Evolutionary conservation across 2,329 filamentous ascomycete genomes (phyloP).

Genomic region (Moelleriella libera): DNA sequence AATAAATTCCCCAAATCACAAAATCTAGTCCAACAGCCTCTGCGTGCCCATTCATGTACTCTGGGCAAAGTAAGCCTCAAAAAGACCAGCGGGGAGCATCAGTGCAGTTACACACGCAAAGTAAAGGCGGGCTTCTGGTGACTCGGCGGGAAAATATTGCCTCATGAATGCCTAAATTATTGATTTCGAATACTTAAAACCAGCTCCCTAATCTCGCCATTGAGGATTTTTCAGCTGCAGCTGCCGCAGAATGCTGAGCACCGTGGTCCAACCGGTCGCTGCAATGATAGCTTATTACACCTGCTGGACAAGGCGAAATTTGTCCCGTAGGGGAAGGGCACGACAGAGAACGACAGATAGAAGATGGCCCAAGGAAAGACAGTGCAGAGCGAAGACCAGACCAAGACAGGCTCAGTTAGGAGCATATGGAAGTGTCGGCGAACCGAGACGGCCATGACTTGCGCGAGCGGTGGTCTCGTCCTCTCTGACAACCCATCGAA

Average conservation of each 20-base stretch:
- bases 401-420: conserved; percentile 63
- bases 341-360: conserved; percentile 69
- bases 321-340: conserved; percentile 61
- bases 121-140: conserved; percentile 69
- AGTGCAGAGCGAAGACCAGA: conserved; percentile 82
- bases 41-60: conserved; percentile 11
- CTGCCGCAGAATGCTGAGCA: conserved; percentile 60
- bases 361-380: conserved; percentile 82
- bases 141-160: conserved; percentile 29
- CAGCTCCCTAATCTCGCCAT: conserved; percentile 12
- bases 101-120: conserved; percentile 66
- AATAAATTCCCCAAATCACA: conserved; percentile 75
- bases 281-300: conserved; percentile 62
- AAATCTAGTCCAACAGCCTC: conserved; percentile 48
- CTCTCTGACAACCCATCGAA: conserved; percentile 67
- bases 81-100: conserved; percentile 65
- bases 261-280: conserved; percentile 50
- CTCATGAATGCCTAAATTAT: conserved; percentile 31
- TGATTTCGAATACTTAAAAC: conserved; percentile 11
- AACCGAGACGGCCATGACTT: conserved; percentile 61
- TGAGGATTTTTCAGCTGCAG: conserved; percentile 36
- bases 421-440: conserved; percentile 68
- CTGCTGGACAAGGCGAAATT: conserved; percentile 53
- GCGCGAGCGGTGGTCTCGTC: conserved; percentile 58
- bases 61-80: conserved; percentile 26